Evolutionary conservation across 192 early-diverging fungal species (phyloP).

Genomic region (Coemansia sp.): DNA sequence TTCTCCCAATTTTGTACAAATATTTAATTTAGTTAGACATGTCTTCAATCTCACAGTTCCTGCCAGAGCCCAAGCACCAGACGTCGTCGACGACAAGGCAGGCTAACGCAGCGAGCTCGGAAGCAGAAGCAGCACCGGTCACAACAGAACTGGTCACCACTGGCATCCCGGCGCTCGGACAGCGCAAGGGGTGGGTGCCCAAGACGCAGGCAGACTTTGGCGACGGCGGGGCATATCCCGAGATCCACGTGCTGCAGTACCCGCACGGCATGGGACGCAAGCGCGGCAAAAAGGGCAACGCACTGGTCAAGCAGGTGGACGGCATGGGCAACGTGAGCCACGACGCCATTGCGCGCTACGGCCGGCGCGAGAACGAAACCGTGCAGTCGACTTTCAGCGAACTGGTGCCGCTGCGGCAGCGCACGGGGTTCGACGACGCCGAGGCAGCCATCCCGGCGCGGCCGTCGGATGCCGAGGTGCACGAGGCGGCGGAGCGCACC

Average conservation of each 20-base stretch:
- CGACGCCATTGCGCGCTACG: constrained; percentile 83
- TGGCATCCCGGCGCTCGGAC: constrained; percentile 71
- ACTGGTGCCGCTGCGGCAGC: constrained; percentile 68
- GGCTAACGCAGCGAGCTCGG: not conserved
- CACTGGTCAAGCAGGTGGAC: constrained; percentile 89
- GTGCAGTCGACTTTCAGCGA: constrained; percentile 87
- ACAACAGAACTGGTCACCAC: not conserved
- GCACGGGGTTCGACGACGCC: constrained; percentile 59
- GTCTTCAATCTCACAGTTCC: constrained; percentile 49
- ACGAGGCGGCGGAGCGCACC: constrained; percentile 84
- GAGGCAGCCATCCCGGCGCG: constrained; percentile 68
- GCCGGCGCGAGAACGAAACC: constrained; percentile 62
- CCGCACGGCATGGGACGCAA: constrained; percentile 92
- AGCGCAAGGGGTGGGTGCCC: constrained; percentile 77
- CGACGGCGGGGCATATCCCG: constrained; percentile 96
- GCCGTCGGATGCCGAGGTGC: constrained; percentile 76
- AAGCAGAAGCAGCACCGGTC: not conserved
- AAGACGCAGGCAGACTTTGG: constrained; percentile 83
- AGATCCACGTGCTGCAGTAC: constrained; percentile 88
- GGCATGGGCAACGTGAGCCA: constrained; percentile 84
- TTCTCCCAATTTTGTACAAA: not conserved
- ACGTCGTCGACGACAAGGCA: not conserved
- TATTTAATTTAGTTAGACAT: constrained; percentile 10
- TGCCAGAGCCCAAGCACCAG: constrained; percentile 46
- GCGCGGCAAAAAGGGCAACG: constrained; percentile 37